Conservation (phyloP, 1,284 basidiomycete genomes). For the Trametes pubescens region DNA sequence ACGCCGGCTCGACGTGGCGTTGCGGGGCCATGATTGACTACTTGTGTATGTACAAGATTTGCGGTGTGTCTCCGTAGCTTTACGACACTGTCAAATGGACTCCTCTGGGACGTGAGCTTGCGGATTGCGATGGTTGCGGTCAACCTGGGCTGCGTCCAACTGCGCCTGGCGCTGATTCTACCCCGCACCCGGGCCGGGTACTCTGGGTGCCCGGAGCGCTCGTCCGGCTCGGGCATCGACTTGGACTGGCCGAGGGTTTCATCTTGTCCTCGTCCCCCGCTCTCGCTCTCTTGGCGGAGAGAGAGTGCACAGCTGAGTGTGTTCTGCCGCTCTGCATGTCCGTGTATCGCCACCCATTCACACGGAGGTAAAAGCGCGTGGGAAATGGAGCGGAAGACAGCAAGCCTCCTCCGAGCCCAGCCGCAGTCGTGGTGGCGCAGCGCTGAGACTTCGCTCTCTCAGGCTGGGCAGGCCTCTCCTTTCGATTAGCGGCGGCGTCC, state of each 20-base stretch:
- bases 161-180: neutral
- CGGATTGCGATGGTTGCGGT: conserved; percentile 3
- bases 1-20: conserved; percentile 43
- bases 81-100: neutral
- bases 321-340: neutral
- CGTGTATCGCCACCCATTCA: neutral
- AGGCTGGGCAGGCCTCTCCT: neutral
- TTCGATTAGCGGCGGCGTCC: conserved; percentile 1
- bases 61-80: neutral
- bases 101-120: neutral
- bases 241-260: neutral
- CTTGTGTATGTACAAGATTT: neutral
- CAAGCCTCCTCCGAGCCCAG: conserved; percentile 1
- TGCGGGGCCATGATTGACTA: conserved; percentile 38
- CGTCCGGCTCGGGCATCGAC: neutral
- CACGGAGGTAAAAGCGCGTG: conserved; percentile 1
- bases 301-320: neutral
- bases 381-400: conserved; percentile 7
- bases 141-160: neutral
- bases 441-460: conserved; percentile 9
- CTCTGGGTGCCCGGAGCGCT: neutral
- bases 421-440: conserved; percentile 16
- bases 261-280: no score
- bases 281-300: neutral
- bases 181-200: conserved; percentile 13